phyloP scores from a whole-genome alignment of 305 asterid species.

The Solanum hybrid region DNA sequence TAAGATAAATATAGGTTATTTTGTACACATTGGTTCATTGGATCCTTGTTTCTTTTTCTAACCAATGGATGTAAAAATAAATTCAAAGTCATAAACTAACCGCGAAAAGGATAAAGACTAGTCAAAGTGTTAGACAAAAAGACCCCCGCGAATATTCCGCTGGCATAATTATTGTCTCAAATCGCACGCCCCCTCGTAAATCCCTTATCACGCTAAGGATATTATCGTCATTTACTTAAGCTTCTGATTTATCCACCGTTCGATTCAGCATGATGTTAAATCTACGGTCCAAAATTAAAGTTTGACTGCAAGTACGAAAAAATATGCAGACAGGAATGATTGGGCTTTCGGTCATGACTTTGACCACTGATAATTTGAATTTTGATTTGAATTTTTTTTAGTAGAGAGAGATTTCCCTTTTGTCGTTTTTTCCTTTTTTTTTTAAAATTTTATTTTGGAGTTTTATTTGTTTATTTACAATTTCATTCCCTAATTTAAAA shows the following conservation, averaged over 20 bases:
- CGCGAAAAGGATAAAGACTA: slow-evolving; percentile 8
- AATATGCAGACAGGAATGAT: slow-evolving; percentile 30
- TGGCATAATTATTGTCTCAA: slow-evolving; percentile 16
- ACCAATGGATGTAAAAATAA: neutral
- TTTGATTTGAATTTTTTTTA: neutral
- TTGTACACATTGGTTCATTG: neutral
- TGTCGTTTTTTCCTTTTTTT: slow-evolving; percentile 1
- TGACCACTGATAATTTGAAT: slow-evolving; percentile 31
- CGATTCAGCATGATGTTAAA: slow-evolving; percentile 17
- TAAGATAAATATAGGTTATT: neutral
- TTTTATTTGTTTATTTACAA: neutral
- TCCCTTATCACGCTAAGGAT: neutral
- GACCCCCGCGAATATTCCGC: slow-evolving; percentile 63
- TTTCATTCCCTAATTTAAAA: neutral
- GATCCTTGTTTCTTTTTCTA: neutral
- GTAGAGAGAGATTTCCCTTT: slow-evolving; percentile 8
- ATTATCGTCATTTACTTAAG: slow-evolving; percentile 18
- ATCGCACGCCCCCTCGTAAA: slow-evolving; percentile 20
- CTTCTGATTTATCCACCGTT: slow-evolving; percentile 8
- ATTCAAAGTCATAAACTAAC: slow-evolving; percentile 14
- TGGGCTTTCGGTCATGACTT: slow-evolving; percentile 54
- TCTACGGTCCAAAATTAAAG: slow-evolving; percentile 14
- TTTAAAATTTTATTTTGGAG: slow-evolving; percentile 4
- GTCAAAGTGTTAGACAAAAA: slow-evolving; percentile 23
- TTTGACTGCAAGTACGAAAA: slow-evolving; percentile 43